Evolutionary conservation across 768 basidiomycete genomes (phyloP).

Genomic region (Pholiota microspora): DNA sequence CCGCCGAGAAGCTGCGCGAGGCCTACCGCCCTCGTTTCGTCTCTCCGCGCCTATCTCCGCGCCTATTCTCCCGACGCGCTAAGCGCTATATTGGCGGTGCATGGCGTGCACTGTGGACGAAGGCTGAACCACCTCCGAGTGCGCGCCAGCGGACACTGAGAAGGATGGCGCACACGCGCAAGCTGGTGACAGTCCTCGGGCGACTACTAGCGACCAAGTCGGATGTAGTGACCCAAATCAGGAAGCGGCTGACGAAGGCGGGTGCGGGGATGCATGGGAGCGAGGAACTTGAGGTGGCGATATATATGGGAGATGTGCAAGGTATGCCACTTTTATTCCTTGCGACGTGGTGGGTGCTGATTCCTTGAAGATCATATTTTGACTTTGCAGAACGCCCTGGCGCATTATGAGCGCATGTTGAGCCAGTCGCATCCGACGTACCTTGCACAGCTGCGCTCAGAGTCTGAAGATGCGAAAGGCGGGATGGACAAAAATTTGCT

Average conservation of each 20-base stretch:
- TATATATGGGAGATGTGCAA: constrained; percentile 91
- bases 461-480: constrained; percentile 55
- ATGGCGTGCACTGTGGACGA: constrained; percentile 22
- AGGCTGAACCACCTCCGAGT: constrained; percentile 23
- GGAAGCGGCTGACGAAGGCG: constrained; percentile 60
- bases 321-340: constrained; percentile 42
- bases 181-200: constrained; percentile 75
- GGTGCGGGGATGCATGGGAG: constrained; percentile 35
- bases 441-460: constrained; percentile 69
- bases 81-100: constrained; percentile 27
- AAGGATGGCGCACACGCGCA: constrained; percentile 77
- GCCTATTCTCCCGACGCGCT: constrained; percentile 33
- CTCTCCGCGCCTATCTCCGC: constrained; percentile 30
- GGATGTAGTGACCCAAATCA: constrained; percentile 76
- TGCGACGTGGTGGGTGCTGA: constrained; percentile 1
- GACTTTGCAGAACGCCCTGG: constrained; percentile 79
- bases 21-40: constrained; percentile 30
- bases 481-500: constrained; percentile 67
- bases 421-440: constrained; percentile 88
- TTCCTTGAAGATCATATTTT: constrained; percentile 76
- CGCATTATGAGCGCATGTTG: constrained; percentile 85
- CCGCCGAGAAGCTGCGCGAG: constrained; percentile 21
- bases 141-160: constrained; percentile 52
- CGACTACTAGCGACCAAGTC: constrained; percentile 78
- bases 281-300: constrained; percentile 68